Percentiles rank a stretch among this genome's conserved stretches.
Evolutionary conservation across 768 basidiomycete species (phyloP).

Genomic region (Suillus americanus): DNA sequence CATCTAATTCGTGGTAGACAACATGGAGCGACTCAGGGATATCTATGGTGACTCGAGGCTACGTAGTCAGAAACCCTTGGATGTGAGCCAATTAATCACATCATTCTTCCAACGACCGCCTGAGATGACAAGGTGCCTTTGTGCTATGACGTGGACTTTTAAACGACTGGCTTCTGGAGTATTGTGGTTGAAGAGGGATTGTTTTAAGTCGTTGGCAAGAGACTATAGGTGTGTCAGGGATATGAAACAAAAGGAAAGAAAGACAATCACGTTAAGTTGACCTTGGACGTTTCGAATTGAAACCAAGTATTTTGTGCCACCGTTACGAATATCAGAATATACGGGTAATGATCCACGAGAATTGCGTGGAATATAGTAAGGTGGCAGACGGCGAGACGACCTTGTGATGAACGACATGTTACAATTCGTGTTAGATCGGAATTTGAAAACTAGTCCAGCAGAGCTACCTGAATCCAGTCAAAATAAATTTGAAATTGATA

Average conservation of each 20-base stretch:
- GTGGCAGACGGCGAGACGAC: too few relatives aligned
- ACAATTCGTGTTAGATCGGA: not conserved
- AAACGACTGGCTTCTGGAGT: conserved; percentile 50
- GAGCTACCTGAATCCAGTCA: too few relatives aligned
- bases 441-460: conserved; percentile 3
- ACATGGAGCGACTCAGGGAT: too few relatives aligned
- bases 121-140: conserved; percentile 55
- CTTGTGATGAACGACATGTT: too few relatives aligned
- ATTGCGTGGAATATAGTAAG: conserved; percentile 70
- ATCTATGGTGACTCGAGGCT: too few relatives aligned
- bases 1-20: too few relatives aligned
- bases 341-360: conserved; percentile 68
- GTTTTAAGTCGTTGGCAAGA: conserved; percentile 56
- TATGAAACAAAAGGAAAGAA: not conserved
- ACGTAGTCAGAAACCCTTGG: conserved; percentile 58
- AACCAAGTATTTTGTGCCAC: conserved; percentile 54
- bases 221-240: conserved; percentile 36
- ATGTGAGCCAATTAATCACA: conserved; percentile 61
- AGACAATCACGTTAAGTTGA: conserved; percentile 48
- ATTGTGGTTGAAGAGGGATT: conserved; percentile 47
- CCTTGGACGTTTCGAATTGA: conserved; percentile 72
- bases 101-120: conserved; percentile 65
- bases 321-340: conserved; percentile 72
- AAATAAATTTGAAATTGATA: not conserved
- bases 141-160: conserved; percentile 45